A percentile compares a stretch with the other conserved stretches of the same genome.
phyloP scores from a whole-genome alignment of 2,329 filamentous ascomycete species.

The Trichoderma semiorbis region DNA sequence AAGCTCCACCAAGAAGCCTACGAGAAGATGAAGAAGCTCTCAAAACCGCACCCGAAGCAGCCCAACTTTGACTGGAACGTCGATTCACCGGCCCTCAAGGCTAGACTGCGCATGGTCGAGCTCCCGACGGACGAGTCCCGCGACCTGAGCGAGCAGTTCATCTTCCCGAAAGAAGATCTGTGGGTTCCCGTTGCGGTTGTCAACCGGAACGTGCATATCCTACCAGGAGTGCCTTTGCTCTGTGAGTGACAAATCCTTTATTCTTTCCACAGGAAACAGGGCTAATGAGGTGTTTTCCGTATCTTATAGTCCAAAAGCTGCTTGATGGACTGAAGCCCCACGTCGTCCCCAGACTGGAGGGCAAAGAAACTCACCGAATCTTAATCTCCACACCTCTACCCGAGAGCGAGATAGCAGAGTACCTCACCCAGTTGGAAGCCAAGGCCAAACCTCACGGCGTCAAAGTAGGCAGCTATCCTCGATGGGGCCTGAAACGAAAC shows the following conservation, averaged over 20 bases:
- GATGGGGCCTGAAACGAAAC: conserved; percentile 84
- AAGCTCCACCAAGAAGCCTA: conserved; percentile 74
- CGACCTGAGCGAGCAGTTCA: conserved; percentile 64
- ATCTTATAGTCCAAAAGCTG: conserved; percentile 62
- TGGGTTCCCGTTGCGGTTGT: conserved; percentile 91
- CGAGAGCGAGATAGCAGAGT: conserved; percentile 81
- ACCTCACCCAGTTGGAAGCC: conserved; percentile 73
- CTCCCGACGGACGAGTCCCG: conserved; percentile 71
- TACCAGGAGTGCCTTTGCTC: conserved; percentile 82
- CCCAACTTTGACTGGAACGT: conserved; percentile 80
- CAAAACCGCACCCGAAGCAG: conserved; percentile 68
- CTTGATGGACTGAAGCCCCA: conserved; percentile 71
- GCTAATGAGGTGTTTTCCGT: neutral
- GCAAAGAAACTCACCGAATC: conserved; percentile 74
- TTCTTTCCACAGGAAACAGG: neutral
- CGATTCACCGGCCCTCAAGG: conserved; percentile 71
- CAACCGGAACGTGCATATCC: conserved; percentile 89
- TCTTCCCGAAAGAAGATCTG: conserved; percentile 75
- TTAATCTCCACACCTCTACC: conserved; percentile 82
- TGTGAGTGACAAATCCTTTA: conserved; percentile 47
- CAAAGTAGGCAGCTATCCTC: conserved; percentile 93
- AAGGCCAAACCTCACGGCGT: conserved; percentile 72
- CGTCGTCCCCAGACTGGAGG: conserved; percentile 70
- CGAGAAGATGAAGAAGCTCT: conserved; percentile 78
- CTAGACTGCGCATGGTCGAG: conserved; percentile 87